These are phyloP conservation scores for Lagenidium giganteum DNA, from an alignment of 352 stramenopile species.

Conservation along the genomic window DNA sequence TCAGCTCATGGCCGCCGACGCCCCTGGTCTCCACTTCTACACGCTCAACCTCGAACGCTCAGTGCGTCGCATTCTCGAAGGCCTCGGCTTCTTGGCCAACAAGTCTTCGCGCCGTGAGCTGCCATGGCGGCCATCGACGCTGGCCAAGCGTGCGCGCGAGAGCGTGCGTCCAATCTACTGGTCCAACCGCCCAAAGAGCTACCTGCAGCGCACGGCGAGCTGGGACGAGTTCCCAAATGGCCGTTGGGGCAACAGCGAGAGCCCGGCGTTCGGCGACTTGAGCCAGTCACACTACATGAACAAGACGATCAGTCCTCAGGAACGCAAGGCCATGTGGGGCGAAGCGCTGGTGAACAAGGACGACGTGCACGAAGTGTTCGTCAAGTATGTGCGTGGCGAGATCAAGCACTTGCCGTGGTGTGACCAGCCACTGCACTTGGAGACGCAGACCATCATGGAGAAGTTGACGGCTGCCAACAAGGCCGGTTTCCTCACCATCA, in stretches of 20 bases:
- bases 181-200: conserved; percentile 96
- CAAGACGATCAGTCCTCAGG: conserved; percentile 34
- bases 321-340: conserved; percentile 91
- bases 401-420: conserved; percentile 96
- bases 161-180: conserved; percentile 96
- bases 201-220: conserved; percentile 92
- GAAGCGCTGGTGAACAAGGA: conserved; percentile 72
- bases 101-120: conserved; percentile 60
- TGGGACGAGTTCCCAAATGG: conserved; percentile 97
- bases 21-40: conserved; percentile 63
- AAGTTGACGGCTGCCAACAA: conserved; percentile 69
- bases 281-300: conserved; percentile 93
- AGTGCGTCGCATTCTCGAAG: conserved; percentile 40
- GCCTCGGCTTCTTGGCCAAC: conserved; percentile 35
- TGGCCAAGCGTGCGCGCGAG: conserved; percentile 79
- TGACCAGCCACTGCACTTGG: conserved; percentile 90
- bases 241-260: conserved; percentile 92
- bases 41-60: conserved; percentile 70
- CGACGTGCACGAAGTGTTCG: conserved; percentile 95
- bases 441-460: conserved; percentile 84
- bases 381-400: conserved; percentile 92
- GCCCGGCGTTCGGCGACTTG: conserved; percentile 93
- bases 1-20: conserved; percentile 57
- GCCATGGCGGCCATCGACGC: conserved; percentile 86
- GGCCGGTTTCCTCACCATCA: conserved; percentile 95